A percentile compares a stretch with the other conserved stretches of the same genome.
Conservation (phyloP, 1,284 basidiomycete species). For the Trametes pubescens region DNA sequence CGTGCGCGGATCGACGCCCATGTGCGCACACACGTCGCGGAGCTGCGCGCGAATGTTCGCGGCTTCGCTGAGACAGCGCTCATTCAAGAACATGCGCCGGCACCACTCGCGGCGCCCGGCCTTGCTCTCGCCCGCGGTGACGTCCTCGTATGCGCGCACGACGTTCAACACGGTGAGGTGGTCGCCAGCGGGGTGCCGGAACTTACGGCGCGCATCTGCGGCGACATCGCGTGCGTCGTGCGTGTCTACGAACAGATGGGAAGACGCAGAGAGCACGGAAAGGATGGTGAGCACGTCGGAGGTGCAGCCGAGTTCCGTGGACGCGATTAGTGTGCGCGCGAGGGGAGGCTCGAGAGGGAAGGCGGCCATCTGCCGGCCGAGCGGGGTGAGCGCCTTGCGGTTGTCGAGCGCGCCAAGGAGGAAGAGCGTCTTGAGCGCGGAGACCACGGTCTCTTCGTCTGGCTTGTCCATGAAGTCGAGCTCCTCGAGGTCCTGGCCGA, state of each 20-base stretch:
- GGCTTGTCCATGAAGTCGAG: conserved; percentile 90
- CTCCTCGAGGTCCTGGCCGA: conserved; percentile 80
- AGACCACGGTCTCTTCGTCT: conserved; percentile 68
- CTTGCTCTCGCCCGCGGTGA: conserved; percentile 55
- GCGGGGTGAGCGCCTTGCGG: conserved; percentile 66
- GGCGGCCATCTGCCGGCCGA: conserved; percentile 81
- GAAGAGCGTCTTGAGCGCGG: conserved; percentile 79
- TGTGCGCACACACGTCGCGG: conserved; percentile 66
- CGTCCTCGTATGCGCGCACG: conserved; percentile 80
- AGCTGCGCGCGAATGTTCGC: conserved; percentile 86
- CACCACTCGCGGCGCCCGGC: conserved; percentile 79
- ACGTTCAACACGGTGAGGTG: conserved; percentile 91
- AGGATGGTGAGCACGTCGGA: conserved; percentile 82
- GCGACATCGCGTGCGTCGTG: conserved; percentile 78
- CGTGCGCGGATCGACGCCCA: conserved; percentile 66
- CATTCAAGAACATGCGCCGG: conserved; percentile 84
- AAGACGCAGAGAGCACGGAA: conserved; percentile 79
- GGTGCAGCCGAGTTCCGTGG: conserved; percentile 74
- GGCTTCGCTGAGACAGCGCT: conserved; percentile 87
- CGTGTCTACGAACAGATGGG: conserved; percentile 77
- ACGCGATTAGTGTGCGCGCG: conserved; percentile 79
- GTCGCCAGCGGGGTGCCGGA: conserved; percentile 87
- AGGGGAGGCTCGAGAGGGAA: conserved; percentile 89
- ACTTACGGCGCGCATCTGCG: conserved; percentile 75
- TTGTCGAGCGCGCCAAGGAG: conserved; percentile 79